Evolutionary conservation across 83 land plant genomes (phyloP), one percentile per base, ranked within the genome.

Genomic region (Larix sibirica): DNA sequence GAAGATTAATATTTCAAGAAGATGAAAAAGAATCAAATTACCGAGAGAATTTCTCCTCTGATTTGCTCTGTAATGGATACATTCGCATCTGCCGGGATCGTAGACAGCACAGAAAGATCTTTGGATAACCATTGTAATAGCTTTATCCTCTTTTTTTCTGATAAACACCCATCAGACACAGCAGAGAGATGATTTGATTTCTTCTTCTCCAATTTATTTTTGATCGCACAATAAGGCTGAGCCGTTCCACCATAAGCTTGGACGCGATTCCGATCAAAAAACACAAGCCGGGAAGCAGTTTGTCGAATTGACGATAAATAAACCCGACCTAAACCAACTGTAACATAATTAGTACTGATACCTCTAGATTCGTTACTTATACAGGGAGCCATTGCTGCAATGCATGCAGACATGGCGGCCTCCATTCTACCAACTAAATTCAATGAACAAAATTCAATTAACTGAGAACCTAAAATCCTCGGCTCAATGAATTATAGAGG

Each of bases 111-210:
- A n/a, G 85, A 59, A 80, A 87, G 80, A 68, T 90, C 87, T 67
- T 83, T 85, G 7, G 83, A 47, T 74, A 90, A 82, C 66, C 83
- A 84, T 64, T 88, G 86, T 6, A 87, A 10, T 84, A 90, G 54
- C 63, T 86, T 88, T 85, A 61, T 36, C 83, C 58, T 38, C 33
- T 31, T 74, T 14, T 9, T 28, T 4, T 44, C 47, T 44, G 47
- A 44, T 4, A 44, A 44, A 44, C 6, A 4, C 67, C 67, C 67
- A 20, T 64, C 67, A n/a, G 4, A 4, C 7, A n/a, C 0, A 20
- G 6, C 6, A 8, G 4, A n/a, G 24, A 83, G 80, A 69, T 85
- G 83, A 86, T 90, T 90, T 13, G 4, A 59, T n/a, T 36, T 44
- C 63, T 38, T 38, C 84, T 13, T 42, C 70, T 67, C 56, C 58